Evolutionary conservation across 108 stramenopile species (phyloP), one percentile per base, ranked within the genome.

Genomic region (Epithemia pelagica): DNA sequence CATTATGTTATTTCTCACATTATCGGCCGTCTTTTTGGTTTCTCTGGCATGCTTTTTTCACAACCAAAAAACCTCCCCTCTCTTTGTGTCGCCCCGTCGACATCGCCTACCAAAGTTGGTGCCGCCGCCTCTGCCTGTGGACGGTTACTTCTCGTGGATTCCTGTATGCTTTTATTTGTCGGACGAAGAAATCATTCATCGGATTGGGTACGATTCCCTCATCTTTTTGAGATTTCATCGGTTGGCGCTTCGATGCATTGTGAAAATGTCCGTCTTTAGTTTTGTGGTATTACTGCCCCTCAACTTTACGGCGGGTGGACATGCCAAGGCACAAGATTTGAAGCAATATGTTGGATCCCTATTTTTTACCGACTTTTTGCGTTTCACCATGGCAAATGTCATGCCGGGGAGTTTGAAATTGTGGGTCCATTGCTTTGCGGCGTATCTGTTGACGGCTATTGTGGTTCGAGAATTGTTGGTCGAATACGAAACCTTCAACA

Each of bases 371-470:
- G 93, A 91, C 59, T 95, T 95, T 69, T 67, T 87, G 58, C 74
- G 87, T 32, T 95, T 95, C 59, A 85, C 89, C 68, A 95, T 95
- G 90, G 93, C 93, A 71, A 95, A 95, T 66, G 82, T 95, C 2
- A 67, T 52, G 19, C 62, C 72, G 1, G 90, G 93, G 23, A 79
- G 77, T 28, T 78, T 85, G 46, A 74, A 87, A 54, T 74, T 95
- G n/a, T 95, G 93, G 93, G 82, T 90, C 1, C 93, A 95, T 78
- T 91, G 90, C 71, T 78, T 89, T 71, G 90, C 84, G 19, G 93
- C 90, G 18, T 91, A 90, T 75, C 73, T 95, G 27, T 69, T 88
- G 53, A 95, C 90, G 2, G 85, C 72, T 0, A 95, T 95, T 73
- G 88, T 91, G 33, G 81, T 87, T 23, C 64, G 81, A 28, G 90